Base-by-base conservation (phyloP, 139 green algal genomes). In the Mychonastes homosphaera region DNA sequence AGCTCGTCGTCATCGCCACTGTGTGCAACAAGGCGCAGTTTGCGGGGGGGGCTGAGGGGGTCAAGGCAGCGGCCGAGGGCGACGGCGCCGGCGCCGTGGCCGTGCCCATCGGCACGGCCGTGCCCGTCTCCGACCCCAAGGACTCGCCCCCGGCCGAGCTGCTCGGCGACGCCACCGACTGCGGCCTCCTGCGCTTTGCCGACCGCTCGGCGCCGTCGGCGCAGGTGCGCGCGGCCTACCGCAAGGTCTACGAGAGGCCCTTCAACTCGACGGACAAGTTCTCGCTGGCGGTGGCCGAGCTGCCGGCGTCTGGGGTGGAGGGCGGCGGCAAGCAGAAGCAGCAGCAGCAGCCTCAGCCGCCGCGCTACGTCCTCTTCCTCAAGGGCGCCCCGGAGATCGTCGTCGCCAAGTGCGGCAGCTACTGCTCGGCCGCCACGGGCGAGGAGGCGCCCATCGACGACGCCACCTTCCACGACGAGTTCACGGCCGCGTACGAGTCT, bases 181-280 rank as follows among this genome's bases (percentile, higher is more conserved):
- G 27, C 30, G 68, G 68, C 16, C 62, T 75, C 48, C 56, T 75
- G 56, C 61, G 68, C 44, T 75, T 60, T 38, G 53, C 33, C 29
- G 68, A 75, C 29, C 29, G 34, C 7, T 41, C 62, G 40, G 44
- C 34, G 15, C 65, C 65, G 2, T 58, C 50, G n/a, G 57, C 28
- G 41, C 12, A 63, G 12, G 18, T 72, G 50, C 57, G 65, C 50
- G 43, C 56, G 50, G 56, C 53, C 3, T 72, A 72, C 62, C 69
- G 66, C 38, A 59, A 60, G 48, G 59, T 94, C 4, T 91, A 90
- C 58, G 87, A 95, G 49, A 93, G 79, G 43, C 73, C 73, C n/a
- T 94, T 94, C 76, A 95, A 94, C 70, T 85, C 73, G 27, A 79
- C 74, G 38, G 95, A 94, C 76, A 94, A 94, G n/a, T n/a, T n/a